phyloP scores from a whole-genome alignment of 331 rosid species.

The Acacia concinna region DNA sequence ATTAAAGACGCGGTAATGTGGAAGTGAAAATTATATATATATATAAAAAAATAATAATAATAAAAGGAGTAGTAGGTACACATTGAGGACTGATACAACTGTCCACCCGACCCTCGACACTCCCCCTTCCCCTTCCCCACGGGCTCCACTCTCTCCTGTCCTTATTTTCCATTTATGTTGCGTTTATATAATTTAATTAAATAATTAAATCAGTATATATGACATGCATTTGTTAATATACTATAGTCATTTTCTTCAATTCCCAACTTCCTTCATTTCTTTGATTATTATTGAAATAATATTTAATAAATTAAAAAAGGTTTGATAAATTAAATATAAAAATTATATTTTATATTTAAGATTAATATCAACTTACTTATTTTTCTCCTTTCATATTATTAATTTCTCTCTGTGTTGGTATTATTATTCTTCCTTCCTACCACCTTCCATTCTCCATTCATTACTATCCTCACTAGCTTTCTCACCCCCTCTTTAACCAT shows the following conservation, averaged over 20 bases:
- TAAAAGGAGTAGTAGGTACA: conserved; percentile 39
- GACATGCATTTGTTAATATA: no score
- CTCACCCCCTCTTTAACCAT: background rate
- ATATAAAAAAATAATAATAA: background rate
- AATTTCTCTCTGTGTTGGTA: background rate
- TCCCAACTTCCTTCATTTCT: no score
- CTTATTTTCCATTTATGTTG: no score
- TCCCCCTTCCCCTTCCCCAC: conserved; percentile 52
- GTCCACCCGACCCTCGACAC: conserved; percentile 78
- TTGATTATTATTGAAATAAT: no score
- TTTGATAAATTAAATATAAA: no score
- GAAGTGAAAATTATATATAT: conserved; percentile 23
- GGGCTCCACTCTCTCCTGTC: conserved; percentile 48
- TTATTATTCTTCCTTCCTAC: background rate
- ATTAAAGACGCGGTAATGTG: conserved; percentile 49
- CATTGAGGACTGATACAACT: conserved; percentile 51
- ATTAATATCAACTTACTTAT: no score
- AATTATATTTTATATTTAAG: no score
- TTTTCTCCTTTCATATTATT: background rate
- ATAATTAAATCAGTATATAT: no score
- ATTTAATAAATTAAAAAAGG: no score
- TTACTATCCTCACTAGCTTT: background rate
- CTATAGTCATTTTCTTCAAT: no score
- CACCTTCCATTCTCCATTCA: background rate
- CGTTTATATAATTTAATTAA: no score